Evolutionary conservation across 2,329 filamentous ascomycete species (phyloP), one percentile per base, ranked within the genome.

Genomic region (Beauveria sp.): DNA sequence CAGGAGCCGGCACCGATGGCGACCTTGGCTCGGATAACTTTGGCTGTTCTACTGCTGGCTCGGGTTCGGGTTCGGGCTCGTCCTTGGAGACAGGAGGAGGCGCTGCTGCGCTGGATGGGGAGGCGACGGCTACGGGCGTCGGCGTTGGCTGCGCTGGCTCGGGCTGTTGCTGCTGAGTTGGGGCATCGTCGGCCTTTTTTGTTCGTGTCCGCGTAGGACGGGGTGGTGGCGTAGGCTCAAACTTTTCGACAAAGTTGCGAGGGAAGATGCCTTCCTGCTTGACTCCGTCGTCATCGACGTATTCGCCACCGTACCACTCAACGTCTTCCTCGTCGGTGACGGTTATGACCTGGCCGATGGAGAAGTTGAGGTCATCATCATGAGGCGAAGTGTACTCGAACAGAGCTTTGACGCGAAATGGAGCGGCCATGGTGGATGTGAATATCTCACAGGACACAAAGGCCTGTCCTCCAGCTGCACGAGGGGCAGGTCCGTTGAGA

Each of bases 231-330:
- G 87, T 89, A 43, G 95, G 95, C 74, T 98, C 93, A 75, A 91
- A 96, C 77, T 88, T 91, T 76, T 99, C 95, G 70, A 99, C 95
- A 72, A 99, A 99, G 77, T 98, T 99, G 73, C 89, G 88, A 57
- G 92, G 93, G 74, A 97, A 98, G 69, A 97, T 89, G 67, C 93
- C 93, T 71, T 93, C 87, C 72, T 87, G 84, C 75, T 88, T 91
- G 65, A 75, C 77, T 61, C 95, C 95, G 58, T 81, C 76, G 63
- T 86, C 85, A 75, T 96, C 90, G 65, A 86, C 78, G 73, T 96
- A 97, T 75, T 95, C 89, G 67, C 95, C 93, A 65, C 84, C 85
- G 73, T 95, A 96, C 95, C 93, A 98, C 73, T 98, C 96, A 65
- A 82, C 87, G 72, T 96, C 95, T 72, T 98, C 95, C 74, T 91